Evolutionary conservation across 495 filamentous ascomycete genomes (phyloP).

Genomic region (Penicillium cosmopolitanum): DNA sequence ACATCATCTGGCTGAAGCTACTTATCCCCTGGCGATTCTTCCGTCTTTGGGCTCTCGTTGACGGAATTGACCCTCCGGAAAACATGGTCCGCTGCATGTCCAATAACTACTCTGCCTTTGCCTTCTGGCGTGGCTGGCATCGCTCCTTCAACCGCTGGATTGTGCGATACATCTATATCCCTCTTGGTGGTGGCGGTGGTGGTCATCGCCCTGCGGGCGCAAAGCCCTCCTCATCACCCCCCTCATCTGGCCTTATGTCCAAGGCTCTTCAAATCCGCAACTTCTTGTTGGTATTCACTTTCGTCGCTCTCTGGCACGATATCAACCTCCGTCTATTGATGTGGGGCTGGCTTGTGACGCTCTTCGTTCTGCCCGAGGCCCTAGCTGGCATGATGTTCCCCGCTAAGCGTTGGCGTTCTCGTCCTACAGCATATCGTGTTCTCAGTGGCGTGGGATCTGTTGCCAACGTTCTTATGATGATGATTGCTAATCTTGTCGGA

Average conservation of each 20-base stretch:
- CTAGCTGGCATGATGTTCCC: conserved; percentile 74
- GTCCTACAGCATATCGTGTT: conserved; percentile 72
- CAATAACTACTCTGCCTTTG: conserved; percentile 89
- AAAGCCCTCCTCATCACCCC: conserved; percentile 20
- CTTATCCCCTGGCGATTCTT: conserved; percentile 97
- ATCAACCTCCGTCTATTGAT: conserved; percentile 89
- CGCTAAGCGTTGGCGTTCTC: conserved; percentile 63
- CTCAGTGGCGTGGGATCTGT: conserved; percentile 87
- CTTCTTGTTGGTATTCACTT: conserved; percentile 88
- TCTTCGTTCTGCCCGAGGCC: conserved; percentile 92
- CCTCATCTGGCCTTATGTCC: conserved; percentile 28
- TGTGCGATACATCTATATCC: conserved; percentile 91
- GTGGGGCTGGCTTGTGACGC: conserved; percentile 94
- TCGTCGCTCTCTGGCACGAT: conserved; percentile 98
- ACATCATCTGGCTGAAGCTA: conserved; percentile 98
- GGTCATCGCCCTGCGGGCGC: conserved; percentile 22
- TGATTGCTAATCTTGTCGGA: conserved; percentile 90
- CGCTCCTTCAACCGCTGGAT: conserved; percentile 93
- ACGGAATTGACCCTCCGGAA: conserved; percentile 93
- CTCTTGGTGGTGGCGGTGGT: conserved; percentile 72
- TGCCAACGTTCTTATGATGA: conserved; percentile 91
- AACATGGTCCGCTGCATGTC: conserved; percentile 98
- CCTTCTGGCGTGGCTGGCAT: conserved; percentile 97
- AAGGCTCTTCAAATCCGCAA: conserved; percentile 59
- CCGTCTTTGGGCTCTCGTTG: conserved; percentile 87